Percentiles rank a stretch among this genome's conserved stretches.
These are phyloP conservation scores for Penicillium sumatraense DNA, from an alignment of 2,329 filamentous ascomycete genomes.

Conservation along the genomic window DNA sequence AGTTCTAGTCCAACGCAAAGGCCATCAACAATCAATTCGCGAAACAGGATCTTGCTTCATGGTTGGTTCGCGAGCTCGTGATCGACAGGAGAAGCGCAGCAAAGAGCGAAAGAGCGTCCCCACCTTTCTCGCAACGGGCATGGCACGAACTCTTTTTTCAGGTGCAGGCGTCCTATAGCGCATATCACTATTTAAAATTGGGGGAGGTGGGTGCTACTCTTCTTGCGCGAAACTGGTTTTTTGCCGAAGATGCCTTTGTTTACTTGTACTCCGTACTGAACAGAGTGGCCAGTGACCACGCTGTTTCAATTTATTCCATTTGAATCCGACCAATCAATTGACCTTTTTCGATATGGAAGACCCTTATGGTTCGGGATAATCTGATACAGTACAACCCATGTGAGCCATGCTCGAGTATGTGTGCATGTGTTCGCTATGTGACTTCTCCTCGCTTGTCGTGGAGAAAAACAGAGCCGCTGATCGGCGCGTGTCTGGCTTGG, in stretches of 20 bases:
- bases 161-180: constrained; percentile 10
- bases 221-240: constrained; percentile 15
- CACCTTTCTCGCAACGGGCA: constrained; percentile 9
- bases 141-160: constrained; percentile 10
- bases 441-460: constrained; percentile 1
- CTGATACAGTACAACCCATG: neutral
- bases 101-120: constrained; percentile 1
- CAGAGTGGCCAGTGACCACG: no score
- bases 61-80: constrained; percentile 7
- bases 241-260: neutral
- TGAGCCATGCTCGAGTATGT: neutral
- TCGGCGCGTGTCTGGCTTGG: constrained; percentile 3
- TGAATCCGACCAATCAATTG: neutral
- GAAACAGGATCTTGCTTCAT: neutral
- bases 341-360: neutral
- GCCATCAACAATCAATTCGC: neutral
- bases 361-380: neutral
- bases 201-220: neutral
- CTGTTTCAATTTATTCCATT: neutral
- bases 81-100: constrained; percentile 29
- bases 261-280: no score
- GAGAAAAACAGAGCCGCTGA: constrained; percentile 7
- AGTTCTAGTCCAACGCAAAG: neutral
- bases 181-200: constrained; percentile 19
- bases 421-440: neutral